A percentile compares a stretch with the other conserved stretches of the same genome.
phyloP scores from a whole-genome alignment of 768 basidiomycete genomes.

The Mycena latifolia region DNA sequence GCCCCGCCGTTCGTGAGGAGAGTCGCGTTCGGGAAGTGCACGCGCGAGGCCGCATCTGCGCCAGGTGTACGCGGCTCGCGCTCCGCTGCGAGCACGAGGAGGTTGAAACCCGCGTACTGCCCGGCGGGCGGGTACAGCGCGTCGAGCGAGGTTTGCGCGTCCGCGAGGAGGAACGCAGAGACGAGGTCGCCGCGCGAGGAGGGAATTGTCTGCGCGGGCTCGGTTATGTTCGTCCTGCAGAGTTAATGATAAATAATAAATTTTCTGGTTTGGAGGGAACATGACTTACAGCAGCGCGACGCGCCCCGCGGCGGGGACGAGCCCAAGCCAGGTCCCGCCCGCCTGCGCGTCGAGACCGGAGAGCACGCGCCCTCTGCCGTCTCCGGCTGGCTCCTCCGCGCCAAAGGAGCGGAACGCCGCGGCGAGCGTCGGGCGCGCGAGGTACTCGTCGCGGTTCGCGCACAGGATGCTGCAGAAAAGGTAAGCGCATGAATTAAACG shows the following conservation, averaged over 20 bases:
- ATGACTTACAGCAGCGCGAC: conserved; percentile 77
- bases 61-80: too few species aligned
- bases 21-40: conserved; percentile 62
- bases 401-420: conserved; percentile 80
- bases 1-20: conserved; percentile 81
- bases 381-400: conserved; percentile 33
- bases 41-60: conserved; percentile 32
- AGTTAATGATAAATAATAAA: conserved; percentile 18
- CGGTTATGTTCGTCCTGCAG: conserved; percentile 81
- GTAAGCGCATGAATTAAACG: too few species aligned
- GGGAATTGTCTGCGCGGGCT: conserved; percentile 60
- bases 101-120: conserved; percentile 84
- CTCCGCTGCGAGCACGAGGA: conserved; percentile 71
- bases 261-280: too few species aligned
- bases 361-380: conserved; percentile 62
- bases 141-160: conserved; percentile 46
- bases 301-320: conserved; percentile 68
- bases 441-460: conserved; percentile 82
- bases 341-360: conserved; percentile 81
- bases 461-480: conserved; percentile 68
- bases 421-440: conserved; percentile 72
- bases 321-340: conserved; percentile 88
- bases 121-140: conserved; percentile 62
- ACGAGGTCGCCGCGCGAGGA: conserved; percentile 79
- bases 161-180: conserved; percentile 67